A percentile compares a stretch with the other conserved stretches of the same genome.
Conservation (phyloP, 176 grass and related monocot species). For the Canna indica region DNA sequence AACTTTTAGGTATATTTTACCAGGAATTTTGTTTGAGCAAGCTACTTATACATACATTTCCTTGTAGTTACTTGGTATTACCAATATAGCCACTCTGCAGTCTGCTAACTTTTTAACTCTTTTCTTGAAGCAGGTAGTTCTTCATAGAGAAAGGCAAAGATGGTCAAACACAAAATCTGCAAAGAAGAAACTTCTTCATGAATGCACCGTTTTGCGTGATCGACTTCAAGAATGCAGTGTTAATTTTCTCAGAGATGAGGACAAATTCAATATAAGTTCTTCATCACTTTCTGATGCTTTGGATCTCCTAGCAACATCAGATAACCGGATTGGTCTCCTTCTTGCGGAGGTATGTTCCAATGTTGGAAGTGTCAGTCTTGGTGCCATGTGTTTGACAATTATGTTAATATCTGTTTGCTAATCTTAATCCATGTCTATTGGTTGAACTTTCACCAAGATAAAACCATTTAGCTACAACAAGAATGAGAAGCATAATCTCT, state of each 20-base stretch:
- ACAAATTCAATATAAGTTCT: slow-evolving; percentile 40
- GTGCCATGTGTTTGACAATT: no score
- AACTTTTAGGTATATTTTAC: no score
- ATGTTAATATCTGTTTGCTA: neutral
- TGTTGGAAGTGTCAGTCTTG: no score
- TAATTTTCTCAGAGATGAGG: slow-evolving; percentile 65
- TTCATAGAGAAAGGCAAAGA: slow-evolving; percentile 43
- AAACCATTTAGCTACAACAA: no score
- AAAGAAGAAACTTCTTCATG: slow-evolving; percentile 56
- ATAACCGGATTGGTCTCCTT: slow-evolving; percentile 67
- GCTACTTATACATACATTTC: no score
- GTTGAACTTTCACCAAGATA: no score
- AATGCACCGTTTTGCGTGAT: slow-evolving; percentile 60
- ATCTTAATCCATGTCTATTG: neutral
- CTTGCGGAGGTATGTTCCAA: slow-evolving; percentile 63
- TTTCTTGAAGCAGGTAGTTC: slow-evolving; percentile 34
- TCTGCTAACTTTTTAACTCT: neutral
- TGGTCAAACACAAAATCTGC: slow-evolving; percentile 36
- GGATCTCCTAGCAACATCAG: slow-evolving; percentile 69
- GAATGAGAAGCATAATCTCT: no score
- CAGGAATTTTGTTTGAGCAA: no score
- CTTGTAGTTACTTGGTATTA: no score
- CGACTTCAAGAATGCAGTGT: slow-evolving; percentile 70
- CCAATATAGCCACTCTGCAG: no score
- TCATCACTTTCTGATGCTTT: slow-evolving; percentile 65